A percentile compares a stretch with the other conserved stretches of the same genome.
These are phyloP conservation scores for Crithidia expoeki DNA, from an alignment of 208 protist species.

Conservation along the genomic window DNA sequence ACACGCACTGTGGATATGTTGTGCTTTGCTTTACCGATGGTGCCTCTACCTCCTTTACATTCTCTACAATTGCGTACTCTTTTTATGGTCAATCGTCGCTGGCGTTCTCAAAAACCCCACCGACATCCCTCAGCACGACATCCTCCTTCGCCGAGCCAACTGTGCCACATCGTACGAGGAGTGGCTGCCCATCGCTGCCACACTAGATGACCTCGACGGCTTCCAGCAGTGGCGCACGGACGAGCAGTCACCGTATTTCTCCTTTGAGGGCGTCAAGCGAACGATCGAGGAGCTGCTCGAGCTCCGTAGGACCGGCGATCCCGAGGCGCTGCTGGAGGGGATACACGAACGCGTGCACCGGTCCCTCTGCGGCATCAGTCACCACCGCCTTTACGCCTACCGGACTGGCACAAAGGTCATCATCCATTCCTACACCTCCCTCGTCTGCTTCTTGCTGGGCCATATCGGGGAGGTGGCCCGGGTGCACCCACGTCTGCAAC, in stretches of 20 bases:
- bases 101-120: slow-evolving; percentile 51
- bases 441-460: slow-evolving; percentile 46
- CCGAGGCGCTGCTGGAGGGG: slow-evolving; percentile 36
- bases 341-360: slow-evolving; percentile 55
- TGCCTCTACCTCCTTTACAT: slow-evolving; percentile 23
- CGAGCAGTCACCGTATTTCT: slow-evolving; percentile 41
- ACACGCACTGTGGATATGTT: slow-evolving; percentile 6
- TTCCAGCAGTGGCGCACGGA: slow-evolving; percentile 55
- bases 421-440: slow-evolving; percentile 75
- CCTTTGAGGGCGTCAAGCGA: slow-evolving; percentile 50
- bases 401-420: slow-evolving; percentile 67
- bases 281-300: slow-evolving; percentile 47
- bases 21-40: slow-evolving; percentile 20
- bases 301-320: slow-evolving; percentile 41
- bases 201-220: slow-evolving; percentile 62
- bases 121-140: slow-evolving; percentile 35
- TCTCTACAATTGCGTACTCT: slow-evolving; percentile 30
- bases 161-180: slow-evolving; percentile 41
- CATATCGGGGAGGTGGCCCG: slow-evolving; percentile 26
- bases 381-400: slow-evolving; percentile 62
- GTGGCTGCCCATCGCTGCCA: slow-evolving; percentile 47
- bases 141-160: slow-evolving; percentile 26
- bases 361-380: slow-evolving; percentile 59
- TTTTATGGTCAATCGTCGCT: slow-evolving; percentile 46
- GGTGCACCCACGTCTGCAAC: background rate